These are phyloP conservation scores for Backusella morwellensis DNA, from an alignment of 192 early-diverging fungal genomes.

Conservation along the genomic window DNA sequence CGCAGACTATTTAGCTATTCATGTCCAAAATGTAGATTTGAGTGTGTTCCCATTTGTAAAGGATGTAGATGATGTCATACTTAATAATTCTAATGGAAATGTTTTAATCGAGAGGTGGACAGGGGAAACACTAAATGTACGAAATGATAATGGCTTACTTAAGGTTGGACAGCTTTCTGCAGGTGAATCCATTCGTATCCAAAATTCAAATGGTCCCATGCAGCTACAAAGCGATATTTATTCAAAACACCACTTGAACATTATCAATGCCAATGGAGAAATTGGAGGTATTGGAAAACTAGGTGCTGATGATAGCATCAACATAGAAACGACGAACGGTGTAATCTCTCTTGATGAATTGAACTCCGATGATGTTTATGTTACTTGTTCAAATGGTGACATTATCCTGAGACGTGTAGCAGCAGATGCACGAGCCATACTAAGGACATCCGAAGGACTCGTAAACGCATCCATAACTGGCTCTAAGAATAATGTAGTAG, in stretches of 20 bases:
- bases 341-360: neutral
- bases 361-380: neutral
- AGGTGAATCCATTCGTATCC: neutral
- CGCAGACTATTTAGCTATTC: neutral
- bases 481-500: neutral
- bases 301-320: neutral
- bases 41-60: constrained; percentile 1
- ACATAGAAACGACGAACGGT: neutral
- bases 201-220: neutral
- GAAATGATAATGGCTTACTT: neutral
- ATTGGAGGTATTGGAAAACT: neutral
- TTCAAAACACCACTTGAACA: neutral
- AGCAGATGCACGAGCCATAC: neutral
- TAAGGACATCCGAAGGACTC: neutral
- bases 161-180: neutral
- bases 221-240: neutral
- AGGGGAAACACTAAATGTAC: neutral
- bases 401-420: neutral
- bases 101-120: neutral
- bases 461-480: neutral
- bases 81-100: neutral
- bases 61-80: neutral
- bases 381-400: neutral
- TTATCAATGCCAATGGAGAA: neutral
- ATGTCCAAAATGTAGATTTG: neutral